A percentile compares a stretch with the other conserved stretches of the same genome.
Evolutionary conservation across 352 stramenopile species (phyloP).

Genomic region (Phytophthora niederhauseri): DNA sequence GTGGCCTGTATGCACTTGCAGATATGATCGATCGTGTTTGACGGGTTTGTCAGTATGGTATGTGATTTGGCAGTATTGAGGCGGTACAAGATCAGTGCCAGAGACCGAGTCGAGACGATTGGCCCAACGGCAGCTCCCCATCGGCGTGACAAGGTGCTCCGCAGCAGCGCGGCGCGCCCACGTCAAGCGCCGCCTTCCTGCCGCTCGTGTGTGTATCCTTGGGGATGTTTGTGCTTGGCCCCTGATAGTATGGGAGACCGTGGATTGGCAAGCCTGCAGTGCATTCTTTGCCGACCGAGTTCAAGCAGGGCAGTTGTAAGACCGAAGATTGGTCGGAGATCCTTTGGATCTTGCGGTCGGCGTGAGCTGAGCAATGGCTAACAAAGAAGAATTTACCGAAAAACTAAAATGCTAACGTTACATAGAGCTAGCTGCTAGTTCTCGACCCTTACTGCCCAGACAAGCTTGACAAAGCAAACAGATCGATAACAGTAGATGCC

Average conservation of each 20-base stretch:
- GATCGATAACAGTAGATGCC: too few species aligned
- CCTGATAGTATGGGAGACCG: background rate
- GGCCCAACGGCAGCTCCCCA: background rate
- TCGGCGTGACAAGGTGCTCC: constrained; percentile 18
- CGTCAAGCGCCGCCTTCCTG: constrained; percentile 16
- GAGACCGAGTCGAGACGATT: constrained; percentile 15
- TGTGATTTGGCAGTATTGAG: constrained; percentile 12
- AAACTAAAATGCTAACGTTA: too few species aligned
- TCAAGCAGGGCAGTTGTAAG: too few species aligned
- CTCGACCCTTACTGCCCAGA: too few species aligned
- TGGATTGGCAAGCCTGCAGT: constrained; percentile 4
- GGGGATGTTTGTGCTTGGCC: background rate
- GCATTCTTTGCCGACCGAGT: too few species aligned
- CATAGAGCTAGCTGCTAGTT: too few species aligned
- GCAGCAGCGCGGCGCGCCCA: constrained; percentile 6
- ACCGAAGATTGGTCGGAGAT: too few species aligned
- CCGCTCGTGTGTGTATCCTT: background rate
- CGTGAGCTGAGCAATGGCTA: too few species aligned
- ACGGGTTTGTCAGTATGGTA: background rate
- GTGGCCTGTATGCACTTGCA: background rate
- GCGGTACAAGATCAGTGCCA: constrained; percentile 16
- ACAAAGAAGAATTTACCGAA: too few species aligned
- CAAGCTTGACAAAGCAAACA: too few species aligned
- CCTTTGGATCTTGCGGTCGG: too few species aligned
- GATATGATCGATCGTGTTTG: background rate